phyloP scores from a whole-genome alignment of 2,329 filamentous ascomycete genomes.

The Aspergillus ibericus region DNA sequence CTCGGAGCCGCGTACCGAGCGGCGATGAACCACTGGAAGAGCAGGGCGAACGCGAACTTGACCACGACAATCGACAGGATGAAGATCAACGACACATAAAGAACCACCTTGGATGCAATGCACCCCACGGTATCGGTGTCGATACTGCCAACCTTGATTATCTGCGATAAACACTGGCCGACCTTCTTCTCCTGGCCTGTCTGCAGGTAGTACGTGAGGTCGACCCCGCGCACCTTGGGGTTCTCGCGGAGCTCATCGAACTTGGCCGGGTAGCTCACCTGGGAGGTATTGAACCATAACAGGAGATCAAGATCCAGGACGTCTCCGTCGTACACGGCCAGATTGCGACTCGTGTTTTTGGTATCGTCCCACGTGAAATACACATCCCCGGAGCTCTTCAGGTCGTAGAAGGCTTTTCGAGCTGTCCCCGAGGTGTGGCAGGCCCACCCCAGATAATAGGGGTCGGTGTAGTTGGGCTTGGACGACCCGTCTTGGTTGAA shows the following conservation, averaged over 20 bases:
- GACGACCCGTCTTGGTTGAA: constrained; percentile 93
- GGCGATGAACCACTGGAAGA: constrained; percentile 96
- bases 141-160: constrained; percentile 92
- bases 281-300: constrained; percentile 80
- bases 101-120: constrained; percentile 94
- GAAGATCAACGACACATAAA: constrained; percentile 88
- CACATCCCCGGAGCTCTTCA: constrained; percentile 75
- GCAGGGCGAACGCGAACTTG: constrained; percentile 83
- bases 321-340: constrained; percentile 91
- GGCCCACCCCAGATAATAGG: constrained; percentile 78
- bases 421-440: constrained; percentile 77
- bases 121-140: constrained; percentile 96
- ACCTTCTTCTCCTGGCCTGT: constrained; percentile 74
- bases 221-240: constrained; percentile 71
- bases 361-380: constrained; percentile 97
- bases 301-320: constrained; percentile 88
- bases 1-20: constrained; percentile 80
- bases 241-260: constrained; percentile 80
- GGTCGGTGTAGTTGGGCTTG: constrained; percentile 69
- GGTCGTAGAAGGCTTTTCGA: constrained; percentile 73
- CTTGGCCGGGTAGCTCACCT: constrained; percentile 72
- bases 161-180: constrained; percentile 85
- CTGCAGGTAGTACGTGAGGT: constrained; percentile 87
- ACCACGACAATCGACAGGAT: constrained; percentile 84
- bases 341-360: constrained; percentile 81